Percentiles rank a stretch among this genome's conserved stretches.
phyloP scores from a whole-genome alignment of 345 rosid species.

The Salix koriyanagi region DNA sequence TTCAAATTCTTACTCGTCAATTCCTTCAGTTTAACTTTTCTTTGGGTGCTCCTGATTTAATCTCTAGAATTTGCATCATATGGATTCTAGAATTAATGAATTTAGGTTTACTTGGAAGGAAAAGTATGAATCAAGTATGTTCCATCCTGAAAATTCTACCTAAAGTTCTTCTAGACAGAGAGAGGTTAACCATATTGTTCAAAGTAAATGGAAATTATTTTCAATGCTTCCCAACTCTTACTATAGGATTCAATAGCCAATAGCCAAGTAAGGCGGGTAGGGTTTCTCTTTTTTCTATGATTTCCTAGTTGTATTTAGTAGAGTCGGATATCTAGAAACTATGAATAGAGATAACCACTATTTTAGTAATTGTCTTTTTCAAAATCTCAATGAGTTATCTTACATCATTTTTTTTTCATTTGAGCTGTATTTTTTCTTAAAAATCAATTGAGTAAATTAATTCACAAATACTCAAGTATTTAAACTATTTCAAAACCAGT shows the following conservation, averaged over 20 bases:
- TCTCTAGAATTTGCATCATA: not conserved
- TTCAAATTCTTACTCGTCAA: not conserved
- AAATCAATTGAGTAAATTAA: not conserved
- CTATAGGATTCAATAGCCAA: not conserved
- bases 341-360: not conserved
- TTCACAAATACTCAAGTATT: not conserved
- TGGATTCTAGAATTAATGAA: not conserved
- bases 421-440: not conserved
- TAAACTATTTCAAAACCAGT: not conserved
- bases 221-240: not conserved
- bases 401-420: not conserved
- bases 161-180: too few species aligned
- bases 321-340: not conserved
- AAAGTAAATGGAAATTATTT: not conserved
- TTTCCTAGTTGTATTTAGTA: not conserved
- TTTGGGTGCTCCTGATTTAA: fast-evolving
- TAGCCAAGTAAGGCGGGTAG: not conserved
- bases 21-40: not conserved
- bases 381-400: not conserved
- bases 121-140: not conserved
- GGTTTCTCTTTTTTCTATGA: not conserved
- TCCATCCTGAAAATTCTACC: not conserved
- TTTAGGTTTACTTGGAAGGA: not conserved
- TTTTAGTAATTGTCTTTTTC: not conserved
- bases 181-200: not conserved